Conservation (phyloP, 2,329 filamentous ascomycete species). For the Dactylellina sp. region DNA sequence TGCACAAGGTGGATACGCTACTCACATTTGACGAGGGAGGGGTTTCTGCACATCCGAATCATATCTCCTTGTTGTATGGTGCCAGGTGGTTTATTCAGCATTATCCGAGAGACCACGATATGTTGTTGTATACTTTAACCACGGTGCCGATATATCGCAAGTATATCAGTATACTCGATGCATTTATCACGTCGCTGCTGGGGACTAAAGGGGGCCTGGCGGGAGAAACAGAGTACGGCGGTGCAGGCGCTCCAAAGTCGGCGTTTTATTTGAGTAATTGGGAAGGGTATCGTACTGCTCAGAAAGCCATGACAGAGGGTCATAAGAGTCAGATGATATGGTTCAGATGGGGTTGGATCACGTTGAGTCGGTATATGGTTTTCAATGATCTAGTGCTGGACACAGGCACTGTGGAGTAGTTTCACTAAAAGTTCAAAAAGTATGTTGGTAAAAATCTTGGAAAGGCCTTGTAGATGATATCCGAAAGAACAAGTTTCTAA, state of each 20-base stretch:
- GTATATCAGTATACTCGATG: slow-evolving; percentile 82
- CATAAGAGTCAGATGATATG: slow-evolving; percentile 98
- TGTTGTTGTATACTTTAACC: slow-evolving; percentile 81
- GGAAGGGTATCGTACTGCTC: slow-evolving; percentile 74
- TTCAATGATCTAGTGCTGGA: slow-evolving; percentile 84
- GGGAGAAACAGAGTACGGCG: slow-evolving; percentile 22
- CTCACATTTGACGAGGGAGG: slow-evolving; percentile 89
- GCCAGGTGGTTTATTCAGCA: slow-evolving; percentile 76
- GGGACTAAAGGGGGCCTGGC: slow-evolving; percentile 37
- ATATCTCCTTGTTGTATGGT: slow-evolving; percentile 87
- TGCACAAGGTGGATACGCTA: slow-evolving; percentile 77
- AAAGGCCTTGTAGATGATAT: slow-evolving; percentile 25
- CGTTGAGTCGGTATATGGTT: slow-evolving; percentile 90
- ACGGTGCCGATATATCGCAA: slow-evolving; percentile 80
- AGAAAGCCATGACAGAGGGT: slow-evolving; percentile 86
- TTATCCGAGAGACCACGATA: slow-evolving; percentile 14
- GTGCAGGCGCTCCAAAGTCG: slow-evolving; percentile 61
- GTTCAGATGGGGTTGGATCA: slow-evolving; percentile 97
- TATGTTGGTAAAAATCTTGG: background rate
- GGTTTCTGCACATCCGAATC: slow-evolving; percentile 90
- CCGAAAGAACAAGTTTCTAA: slow-evolving; percentile 2
- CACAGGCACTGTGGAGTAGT: slow-evolving; percentile 60
- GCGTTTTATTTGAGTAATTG: slow-evolving; percentile 77
- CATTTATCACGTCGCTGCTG: slow-evolving; percentile 74
- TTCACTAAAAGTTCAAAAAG: background rate